Base-by-base conservation (phyloP, 306 rosid genomes). In the Cucurbita moschata region DNA sequence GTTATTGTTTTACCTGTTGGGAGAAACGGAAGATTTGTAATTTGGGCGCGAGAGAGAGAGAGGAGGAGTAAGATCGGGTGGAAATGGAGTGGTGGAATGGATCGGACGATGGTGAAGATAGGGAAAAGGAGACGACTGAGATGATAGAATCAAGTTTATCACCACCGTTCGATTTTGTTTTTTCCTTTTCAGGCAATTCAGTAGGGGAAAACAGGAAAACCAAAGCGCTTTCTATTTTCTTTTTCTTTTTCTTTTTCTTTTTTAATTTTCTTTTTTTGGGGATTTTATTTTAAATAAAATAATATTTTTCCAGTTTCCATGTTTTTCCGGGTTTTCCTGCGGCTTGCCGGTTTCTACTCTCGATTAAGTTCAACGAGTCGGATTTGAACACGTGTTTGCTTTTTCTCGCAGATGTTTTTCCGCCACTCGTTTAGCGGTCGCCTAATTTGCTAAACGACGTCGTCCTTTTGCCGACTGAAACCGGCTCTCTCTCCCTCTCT, bases 51-150 rank as follows among this genome's bases (percentile, higher is more conserved):
- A 81, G 97, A 85, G 87, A 23, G 13, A 85, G 87, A 23, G 13
- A 23, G 26, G 26, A 18, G 77, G 78, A 59, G 46, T 67, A 51
- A 77, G 96, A 86, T 85, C 85, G 86, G 72, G 79, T 76, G 82
- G 83, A 78, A 75, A 78, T 66, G 82, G 82, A 72, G 84, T 44
- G 81, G 82, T 51, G 47, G 71, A 83, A 52, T 72, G 84, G 85
- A 93, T 94, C 99, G 97, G 97, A 95, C 97, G 97, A 92, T 95
- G 97, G 93, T 91, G 87, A 95, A 89, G 97, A 81, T 13, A 85
- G 86, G 85, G 84, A 83, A 77, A 37, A 82, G 83, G 91, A 86
- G 90, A 93, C 96, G 94, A 81, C 78, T 82, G 76, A 83, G 99
- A 95, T 95, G 80, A 77, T 80, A 89, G 86, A 75, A 13, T 1